Conservation (phyloP, 2,329 filamentous ascomycete genomes). For the Didymella sp. region DNA sequence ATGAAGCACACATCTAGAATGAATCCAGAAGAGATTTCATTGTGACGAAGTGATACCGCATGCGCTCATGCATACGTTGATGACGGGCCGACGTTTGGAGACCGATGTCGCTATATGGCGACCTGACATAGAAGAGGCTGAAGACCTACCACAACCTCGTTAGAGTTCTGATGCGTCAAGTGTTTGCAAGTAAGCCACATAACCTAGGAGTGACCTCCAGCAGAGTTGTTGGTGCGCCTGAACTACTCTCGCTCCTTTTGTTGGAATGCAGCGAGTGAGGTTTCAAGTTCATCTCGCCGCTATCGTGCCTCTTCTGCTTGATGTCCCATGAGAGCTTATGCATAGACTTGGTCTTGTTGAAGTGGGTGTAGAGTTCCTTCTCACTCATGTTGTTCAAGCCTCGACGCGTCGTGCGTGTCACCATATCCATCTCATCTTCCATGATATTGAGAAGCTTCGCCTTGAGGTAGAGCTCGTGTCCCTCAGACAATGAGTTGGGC, state of each 20-base stretch:
- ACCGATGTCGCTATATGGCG: too few species aligned
- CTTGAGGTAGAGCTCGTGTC: slow-evolving; percentile 3
- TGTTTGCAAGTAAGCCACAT: background rate
- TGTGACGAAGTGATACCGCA: background rate
- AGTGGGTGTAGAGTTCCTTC: slow-evolving; percentile 10
- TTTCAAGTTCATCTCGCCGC: background rate
- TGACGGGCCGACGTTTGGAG: too few species aligned
- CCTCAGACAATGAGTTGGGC: background rate
- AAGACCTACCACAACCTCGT: background rate
- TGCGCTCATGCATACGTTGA: too few species aligned
- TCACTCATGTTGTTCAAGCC: slow-evolving; percentile 16
- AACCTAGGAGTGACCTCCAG: background rate
- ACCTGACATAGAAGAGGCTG: too few species aligned
- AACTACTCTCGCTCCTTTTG: background rate
- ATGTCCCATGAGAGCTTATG: slow-evolving; percentile 18
- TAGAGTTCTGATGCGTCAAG: too few species aligned
- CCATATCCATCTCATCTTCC: slow-evolving; percentile 24
- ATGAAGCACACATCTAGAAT: too few species aligned
- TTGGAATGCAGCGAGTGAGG: background rate
- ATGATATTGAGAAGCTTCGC: slow-evolving; percentile 13
- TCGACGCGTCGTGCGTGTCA: slow-evolving; percentile 10
- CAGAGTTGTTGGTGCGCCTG: background rate
- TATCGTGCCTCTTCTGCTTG: background rate
- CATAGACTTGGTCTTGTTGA: slow-evolving; percentile 2
- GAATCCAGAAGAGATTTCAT: background rate